Evolutionary conservation across 2,329 filamentous ascomycete genomes (phyloP), one percentile per base, ranked within the genome.

Genomic region (Nemania sp.): DNA sequence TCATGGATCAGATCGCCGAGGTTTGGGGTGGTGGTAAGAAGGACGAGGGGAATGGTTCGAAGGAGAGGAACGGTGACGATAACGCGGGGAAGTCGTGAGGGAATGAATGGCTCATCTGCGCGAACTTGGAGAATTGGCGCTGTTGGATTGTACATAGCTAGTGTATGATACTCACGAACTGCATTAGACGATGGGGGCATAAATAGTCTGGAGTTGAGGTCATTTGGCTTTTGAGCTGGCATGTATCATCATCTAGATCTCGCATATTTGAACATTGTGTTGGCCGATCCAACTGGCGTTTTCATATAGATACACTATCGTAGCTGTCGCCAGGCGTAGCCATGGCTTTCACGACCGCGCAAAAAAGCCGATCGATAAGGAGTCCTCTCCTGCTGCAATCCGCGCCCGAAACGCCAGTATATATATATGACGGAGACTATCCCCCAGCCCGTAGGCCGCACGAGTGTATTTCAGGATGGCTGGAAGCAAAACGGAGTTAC

Each of bases 1-100:
- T 87, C 55, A 73, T 80, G 62, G 81, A 84, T 9, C 83, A 86
- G 72, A 75, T 87, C 56, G 73, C 73, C n/a, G 83, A 87, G 64
- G 84, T 84, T 12, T 83, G 72, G 68, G 67, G 54, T 34, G 56
- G 62, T 46, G 57, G 57, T 11, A 67, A 66, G 63, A 68, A 69
- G 55, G 57, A 74, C 65, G 74, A 70, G 40, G 76, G 49, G 7
- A 62, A 62, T 25, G 40, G 12, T 3, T 35, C 76, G 40, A 66
- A 66, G 46, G 64, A 65, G 5, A 76, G 75, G 68, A 64, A 73
- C 62, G 55, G 63, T 2, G 57, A 73, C 63, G 57, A 62, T 2
- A 54, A 55, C 25, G 70, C 71, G 62, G 63, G 63, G 13, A 50
- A 54, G 11, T 39, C 54, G 12, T 65, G 53, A 62, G 12, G 21